Base-by-base conservation (phyloP, 352 stramenopile species). In the Globisporangium lucens region DNA sequence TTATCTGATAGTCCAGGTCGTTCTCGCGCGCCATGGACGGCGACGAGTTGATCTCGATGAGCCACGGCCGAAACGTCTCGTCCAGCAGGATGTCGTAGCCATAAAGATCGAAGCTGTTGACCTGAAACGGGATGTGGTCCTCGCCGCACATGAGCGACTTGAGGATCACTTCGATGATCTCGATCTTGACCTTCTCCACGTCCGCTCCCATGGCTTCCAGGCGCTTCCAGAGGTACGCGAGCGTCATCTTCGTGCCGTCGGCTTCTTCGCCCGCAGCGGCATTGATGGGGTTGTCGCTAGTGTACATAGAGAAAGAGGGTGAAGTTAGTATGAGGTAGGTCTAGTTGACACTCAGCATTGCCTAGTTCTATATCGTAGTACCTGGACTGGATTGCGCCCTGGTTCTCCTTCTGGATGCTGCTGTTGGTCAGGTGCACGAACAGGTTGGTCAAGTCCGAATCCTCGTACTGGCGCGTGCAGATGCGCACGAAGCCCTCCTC, bases 21-120 rank as follows among this genome's bases (percentile, higher is more conserved):
- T 94, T 89, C 49, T 98, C 91, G 22, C 90, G 79, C 20, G 79
- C 89, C 78, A 99, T 90, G 10, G 89, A 97, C 27, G 96, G 96
- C 62, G 89, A 97, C 56, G 91, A 90, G 72, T 99, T 99, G 63
- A 99, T 97, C 76, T 99, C 96, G 46, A 99, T 95, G 6, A 99
- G 84, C 94, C 94, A 98, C 38, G 93, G 93, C 8, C 89, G 89
- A 43, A 97, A 84, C 12, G 88, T 67, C 9, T 83, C 70, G 73
- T 99, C 95, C 30, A 99, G 72, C 20, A 99, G 77, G 29, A 99
- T 89, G 73, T 99, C 95, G 76, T 98, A 99, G 7, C 96, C 96
- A 61, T 97, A 96, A 33, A 99, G 63, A 70, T 99, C 95, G 69
- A 98, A 99, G 41, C 82, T 94, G 66, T 96, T 97, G 27, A 94